Evolutionary conservation across 2,329 filamentous ascomycete species (phyloP), one percentile per base, ranked within the genome.

Genomic region (Xylariales sp.): DNA sequence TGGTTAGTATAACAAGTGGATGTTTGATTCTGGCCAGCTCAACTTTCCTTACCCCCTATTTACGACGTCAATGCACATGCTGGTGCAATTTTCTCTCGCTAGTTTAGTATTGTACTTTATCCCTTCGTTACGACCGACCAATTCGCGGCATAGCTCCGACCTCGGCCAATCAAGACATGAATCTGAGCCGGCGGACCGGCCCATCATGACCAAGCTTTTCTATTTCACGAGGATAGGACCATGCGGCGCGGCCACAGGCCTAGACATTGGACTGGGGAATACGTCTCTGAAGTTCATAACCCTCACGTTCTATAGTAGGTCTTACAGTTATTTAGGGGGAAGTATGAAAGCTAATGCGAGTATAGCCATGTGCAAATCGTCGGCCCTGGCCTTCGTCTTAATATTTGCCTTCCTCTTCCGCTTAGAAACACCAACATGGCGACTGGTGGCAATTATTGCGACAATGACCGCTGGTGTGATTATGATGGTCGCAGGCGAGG

Each of bases 401-500:
- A 80, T 97, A 56, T 99, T 99, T 78, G 96, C 96, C 70, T 97
- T 99, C 77, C 79, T 97, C 55, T 98, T 99, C 83, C 90, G 92
- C 61, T 89, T 99, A 60, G 96, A 99, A 81, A 88, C 88, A 10
- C 93, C 93, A 0, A 97, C 95, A 0, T 90, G 92, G 85, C 92
- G 91, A 74, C 87, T 99, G 8, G 91, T 97, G 46, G 85, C 87
- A 71, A 96, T 98, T 73, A 98, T 99, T 73, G 87, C 89, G 61
- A 90, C 92, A 75, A 98, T 99, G 96, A 97, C 94, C 0, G 75
- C 90, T 2, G 96, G 96, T 68, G 95, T 99, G 8, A 86, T 99
- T 69, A 97, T 98, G 90, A 99, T 99, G 96, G 96, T 98, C 0
- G 93, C 94, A 5, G 96, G 95, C 68, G 96, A 99, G 81, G 90